Base-by-base conservation (phyloP, 2,329 filamentous ascomycete species). In the Pezicula neosporulosa region DNA sequence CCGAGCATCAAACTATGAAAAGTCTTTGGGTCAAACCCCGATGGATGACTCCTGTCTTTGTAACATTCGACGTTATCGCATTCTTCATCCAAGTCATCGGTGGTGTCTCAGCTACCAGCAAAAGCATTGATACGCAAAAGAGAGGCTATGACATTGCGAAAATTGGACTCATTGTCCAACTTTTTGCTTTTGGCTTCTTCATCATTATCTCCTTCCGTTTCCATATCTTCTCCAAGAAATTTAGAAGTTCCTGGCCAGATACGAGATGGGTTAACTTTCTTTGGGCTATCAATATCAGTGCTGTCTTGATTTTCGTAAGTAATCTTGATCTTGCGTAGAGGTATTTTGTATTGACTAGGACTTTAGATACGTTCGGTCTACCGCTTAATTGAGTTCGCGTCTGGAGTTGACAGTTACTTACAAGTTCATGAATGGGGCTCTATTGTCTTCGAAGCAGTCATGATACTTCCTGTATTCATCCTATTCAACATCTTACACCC, bases 341-440 rank as follows among this genome's bases (percentile, higher is more conserved):
- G 21, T 21, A 19, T 45, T 10, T 13, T 6, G 16, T 16, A 37
- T 39, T 51, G 10, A 50, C 36, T 27, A 35, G 13, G 30, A 57
- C 63, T 38, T 65, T 63, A 78, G 65, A 54, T 77, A 3, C 75
- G 77, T 16, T 77, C 74, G 16, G 67, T 79, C 18, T 81, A 76
- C 52, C 72, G 77, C 19, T 72, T 77, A 4, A 68, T 76, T 43
- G 77, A 81, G 55, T 80, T 80, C 52, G 70, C 73, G 0, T 70
- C 76, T 30, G 77, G 76, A 0, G 72, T 72, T 15, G 62, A 76
- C 5, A 69, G 72, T 10, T 81, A 80, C 55, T 63, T 74, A 1
- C 75, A 77, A 56, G 66, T 59, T 4, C 71, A 76, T 21, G 77
- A 81, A 55, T 79, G 77, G 72, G 72, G 74, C 18, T 75, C 80